Evolutionary conservation across 768 basidiomycete species (phyloP), one percentile per base, ranked within the genome.

Genomic region (Boletus rubescentipes): DNA sequence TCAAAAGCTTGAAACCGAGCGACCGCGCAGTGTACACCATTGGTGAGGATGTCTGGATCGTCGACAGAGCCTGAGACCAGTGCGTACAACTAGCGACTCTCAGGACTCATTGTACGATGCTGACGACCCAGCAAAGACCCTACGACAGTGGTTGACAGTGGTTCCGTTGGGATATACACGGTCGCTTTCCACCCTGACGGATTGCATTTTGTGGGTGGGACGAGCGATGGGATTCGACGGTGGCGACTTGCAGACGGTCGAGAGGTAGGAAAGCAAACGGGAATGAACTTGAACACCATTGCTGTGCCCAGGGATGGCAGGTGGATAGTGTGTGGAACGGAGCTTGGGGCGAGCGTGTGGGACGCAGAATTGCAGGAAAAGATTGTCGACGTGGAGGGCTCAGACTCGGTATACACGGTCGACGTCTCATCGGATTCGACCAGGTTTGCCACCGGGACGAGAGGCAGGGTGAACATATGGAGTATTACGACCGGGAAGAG

Each of bases 121-220:
- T 49, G 30, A 53, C 21, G 1, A 32, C 9, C 26, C 31, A 23
- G 16, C 18, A 20, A n/a, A 52, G 51, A 18, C 30, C 36, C 20
- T 14, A 26, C 18, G 6, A 40, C 5, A 11, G 31, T 26, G 12
- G 37, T 52, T 9, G 29, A 46, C 38, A 36, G 12, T 30, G 32
- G 36, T 23, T 34, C 42, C 4, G n/a, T 26, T 11, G 32, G 32
- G 2, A 38, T 54, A 12, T 18, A 29, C 6, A 8, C 42, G 10
- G 14, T 55, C 9, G 21, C 30, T 2, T 56, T 55, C 30, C 40
- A 56, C n/a, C 46, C 55, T 2, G 40, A 47, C 4, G 45, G 55
- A n/a, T 23, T 15, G 4, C 53, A 55, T 20, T 26, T 47, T 14
- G 8, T 43, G 8, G 5, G 52, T 6, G 55, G 53, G 9, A 20